These are phyloP conservation scores for Alectoria sarmentosa DNA, from an alignment of 495 filamentous ascomycete genomes.

Conservation along the genomic window DNA sequence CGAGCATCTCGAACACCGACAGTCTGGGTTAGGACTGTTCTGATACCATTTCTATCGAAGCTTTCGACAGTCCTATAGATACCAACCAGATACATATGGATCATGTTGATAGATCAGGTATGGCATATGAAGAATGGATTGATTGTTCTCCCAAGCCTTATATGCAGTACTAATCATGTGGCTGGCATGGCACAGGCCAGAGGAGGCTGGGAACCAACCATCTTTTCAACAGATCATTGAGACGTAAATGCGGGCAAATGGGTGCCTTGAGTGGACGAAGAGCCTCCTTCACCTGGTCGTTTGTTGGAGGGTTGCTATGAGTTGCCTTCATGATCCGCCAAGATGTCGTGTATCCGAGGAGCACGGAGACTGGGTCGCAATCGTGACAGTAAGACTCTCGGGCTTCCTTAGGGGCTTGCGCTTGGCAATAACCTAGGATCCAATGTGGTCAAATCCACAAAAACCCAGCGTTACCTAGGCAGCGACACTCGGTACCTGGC, in stretches of 20 bases:
- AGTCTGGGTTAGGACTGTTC: neutral
- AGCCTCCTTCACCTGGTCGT: neutral
- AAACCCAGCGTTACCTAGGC: neutral
- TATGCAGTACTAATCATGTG: no score
- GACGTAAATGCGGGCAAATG: conserved; percentile 1
- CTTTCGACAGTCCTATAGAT: neutral
- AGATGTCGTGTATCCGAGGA: neutral
- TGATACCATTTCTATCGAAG: neutral
- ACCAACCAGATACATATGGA: neutral
- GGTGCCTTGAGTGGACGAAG: neutral
- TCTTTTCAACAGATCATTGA: no score
- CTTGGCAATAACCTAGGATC: neutral
- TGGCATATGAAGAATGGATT: no score
- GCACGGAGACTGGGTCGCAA: neutral
- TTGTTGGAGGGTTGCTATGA: neutral
- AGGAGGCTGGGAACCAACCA: no score
- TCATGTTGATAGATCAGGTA: no score
- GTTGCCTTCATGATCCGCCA: neutral
- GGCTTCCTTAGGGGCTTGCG: neutral
- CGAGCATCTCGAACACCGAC: neutral
- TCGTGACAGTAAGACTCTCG: neutral
- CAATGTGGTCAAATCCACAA: neutral
- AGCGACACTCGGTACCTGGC: neutral
- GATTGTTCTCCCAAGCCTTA: no score
- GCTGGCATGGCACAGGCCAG: no score